A percentile compares a stretch with the other conserved stretches of the same genome.
These are phyloP conservation scores for Artemisia argyi DNA, from an alignment of 129 eudicot species.

Conservation along the genomic window DNA sequence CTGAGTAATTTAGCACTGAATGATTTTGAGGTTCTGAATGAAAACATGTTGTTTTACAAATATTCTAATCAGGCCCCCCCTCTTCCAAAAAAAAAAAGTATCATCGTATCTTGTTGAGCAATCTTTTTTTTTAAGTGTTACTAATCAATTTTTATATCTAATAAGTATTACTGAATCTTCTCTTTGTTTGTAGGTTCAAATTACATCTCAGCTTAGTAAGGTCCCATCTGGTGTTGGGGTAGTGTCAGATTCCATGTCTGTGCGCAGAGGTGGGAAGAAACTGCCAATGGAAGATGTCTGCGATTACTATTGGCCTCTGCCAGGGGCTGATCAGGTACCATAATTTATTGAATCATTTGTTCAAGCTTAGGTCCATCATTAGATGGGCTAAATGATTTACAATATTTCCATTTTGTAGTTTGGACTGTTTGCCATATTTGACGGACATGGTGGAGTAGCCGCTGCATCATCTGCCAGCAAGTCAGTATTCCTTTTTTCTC, in stretches of 20 bases:
- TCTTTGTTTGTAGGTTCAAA: constrained; percentile 58
- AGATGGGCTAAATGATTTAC: constrained; percentile 11
- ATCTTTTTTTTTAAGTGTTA: no score
- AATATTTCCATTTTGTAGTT: constrained; percentile 48
- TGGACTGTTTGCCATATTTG: constrained; percentile 90
- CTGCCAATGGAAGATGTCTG: constrained; percentile 95
- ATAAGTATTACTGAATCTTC: background rate
- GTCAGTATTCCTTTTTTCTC: constrained; percentile 46
- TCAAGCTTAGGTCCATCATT: constrained; percentile 10
- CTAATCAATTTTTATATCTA: no score
- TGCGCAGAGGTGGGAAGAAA: constrained; percentile 92
- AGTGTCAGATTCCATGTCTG: constrained; percentile 90
- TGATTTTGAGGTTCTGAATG: no score
- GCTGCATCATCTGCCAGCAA: constrained; percentile 96
- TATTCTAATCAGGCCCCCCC: no score
- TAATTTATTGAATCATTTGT: constrained; percentile 4
- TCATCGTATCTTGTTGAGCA: no score
- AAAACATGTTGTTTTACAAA: no score
- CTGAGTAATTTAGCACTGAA: no score
- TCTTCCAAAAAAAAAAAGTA: no score
- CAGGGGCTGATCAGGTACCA: constrained; percentile 76
- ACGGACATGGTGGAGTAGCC: constrained; percentile 97
- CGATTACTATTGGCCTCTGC: constrained; percentile 85
- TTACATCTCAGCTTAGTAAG: constrained; percentile 45
- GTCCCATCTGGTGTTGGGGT: constrained; percentile 82